Conservation (phyloP, 2,329 filamentous ascomycete genomes). For the Peltaster fructicola region DNA sequence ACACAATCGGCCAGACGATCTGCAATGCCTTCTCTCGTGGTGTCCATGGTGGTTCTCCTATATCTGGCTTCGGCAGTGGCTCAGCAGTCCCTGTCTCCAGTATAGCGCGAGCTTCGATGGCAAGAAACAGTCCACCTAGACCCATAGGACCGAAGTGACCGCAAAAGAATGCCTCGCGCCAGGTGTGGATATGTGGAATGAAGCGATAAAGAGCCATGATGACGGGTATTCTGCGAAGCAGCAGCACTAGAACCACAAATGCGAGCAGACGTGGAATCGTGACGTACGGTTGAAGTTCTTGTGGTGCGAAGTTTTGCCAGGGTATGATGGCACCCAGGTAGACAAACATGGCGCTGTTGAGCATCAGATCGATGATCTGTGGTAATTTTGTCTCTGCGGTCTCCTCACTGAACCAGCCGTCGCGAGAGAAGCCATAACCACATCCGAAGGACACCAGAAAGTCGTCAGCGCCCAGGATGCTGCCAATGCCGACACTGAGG, state of each 20-base stretch:
- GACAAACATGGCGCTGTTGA: conserved; percentile 38
- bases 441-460: conserved; percentile 40
- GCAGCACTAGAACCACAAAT: conserved; percentile 30
- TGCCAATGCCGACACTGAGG: conserved; percentile 34
- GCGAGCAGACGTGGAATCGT: conserved; percentile 26
- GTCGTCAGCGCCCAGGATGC: conserved; percentile 35
- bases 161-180: conserved; percentile 35
- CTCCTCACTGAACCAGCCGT: conserved; percentile 34
- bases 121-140: conserved; percentile 37
- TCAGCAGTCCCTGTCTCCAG: conserved; percentile 32
- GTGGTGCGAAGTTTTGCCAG: conserved; percentile 27
- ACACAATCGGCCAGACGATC: conserved; percentile 37
- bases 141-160: conserved; percentile 43
- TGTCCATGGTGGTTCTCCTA: conserved; percentile 16
- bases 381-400: conserved; percentile 29
- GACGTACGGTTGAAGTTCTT: conserved; percentile 22
- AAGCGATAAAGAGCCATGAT: conserved; percentile 30
- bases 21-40: conserved; percentile 23
- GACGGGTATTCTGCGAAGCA: conserved; percentile 35
- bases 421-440: conserved; percentile 36
- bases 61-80: conserved; percentile 27
- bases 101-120: conserved; percentile 36
- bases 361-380: conserved; percentile 35
- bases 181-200: conserved; percentile 32
- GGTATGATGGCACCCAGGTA: conserved; percentile 39